Evolutionary conservation across 306 rosid species (phyloP).

Genomic region (Delonix regia): DNA sequence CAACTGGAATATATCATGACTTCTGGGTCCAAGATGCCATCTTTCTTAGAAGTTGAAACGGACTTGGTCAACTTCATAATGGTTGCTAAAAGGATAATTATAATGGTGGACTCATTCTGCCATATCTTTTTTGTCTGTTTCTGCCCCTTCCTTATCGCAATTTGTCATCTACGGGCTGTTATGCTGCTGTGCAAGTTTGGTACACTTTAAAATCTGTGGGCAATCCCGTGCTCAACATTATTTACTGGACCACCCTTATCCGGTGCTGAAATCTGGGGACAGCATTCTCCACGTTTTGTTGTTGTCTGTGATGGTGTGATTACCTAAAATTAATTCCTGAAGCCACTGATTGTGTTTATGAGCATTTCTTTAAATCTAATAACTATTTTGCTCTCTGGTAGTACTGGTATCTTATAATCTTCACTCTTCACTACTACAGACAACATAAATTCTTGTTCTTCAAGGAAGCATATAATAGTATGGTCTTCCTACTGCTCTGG

Average conservation of each 20-base stretch:
- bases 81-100: not conserved
- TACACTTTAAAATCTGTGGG: slow-evolving; percentile 16
- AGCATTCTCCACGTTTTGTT: slow-evolving; percentile 31
- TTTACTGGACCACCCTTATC: slow-evolving; percentile 3
- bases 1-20: not conserved
- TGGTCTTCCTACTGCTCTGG: not conserved
- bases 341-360: not conserved
- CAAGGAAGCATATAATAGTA: not conserved
- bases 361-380: not conserved
- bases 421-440: not conserved
- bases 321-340: slow-evolving; percentile 22
- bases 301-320: slow-evolving; percentile 12
- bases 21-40: slow-evolving; percentile 1
- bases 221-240: not conserved
- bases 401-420: not conserved
- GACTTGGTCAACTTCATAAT: slow-evolving; percentile 33
- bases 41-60: slow-evolving; percentile 21
- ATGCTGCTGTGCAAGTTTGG: slow-evolving; percentile 38
- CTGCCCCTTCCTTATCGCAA: slow-evolving; percentile 22
- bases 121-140: slow-evolving; percentile 43
- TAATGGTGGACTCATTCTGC: slow-evolving; percentile 40
- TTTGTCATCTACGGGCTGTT: slow-evolving; percentile 33
- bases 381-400: not conserved
- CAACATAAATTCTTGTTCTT: not conserved
- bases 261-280: slow-evolving; percentile 37